Evolutionary conservation across 805 yeast species (phyloP).

Genomic region (Lipomyces sp.): DNA sequence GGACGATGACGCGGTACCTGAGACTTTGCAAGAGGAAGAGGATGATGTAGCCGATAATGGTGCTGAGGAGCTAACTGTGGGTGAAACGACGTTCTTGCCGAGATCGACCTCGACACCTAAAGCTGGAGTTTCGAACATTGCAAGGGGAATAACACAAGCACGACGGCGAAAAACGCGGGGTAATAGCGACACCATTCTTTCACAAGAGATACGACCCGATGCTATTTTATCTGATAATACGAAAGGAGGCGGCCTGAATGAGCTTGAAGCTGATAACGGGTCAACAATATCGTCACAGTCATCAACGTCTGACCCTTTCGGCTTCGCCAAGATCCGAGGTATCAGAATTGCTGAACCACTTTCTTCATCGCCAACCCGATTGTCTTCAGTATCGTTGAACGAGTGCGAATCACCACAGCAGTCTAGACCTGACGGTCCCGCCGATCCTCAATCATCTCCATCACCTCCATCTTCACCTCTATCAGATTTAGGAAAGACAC

Average conservation of each 20-base stretch:
- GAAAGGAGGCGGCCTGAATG: conserved; percentile 6
- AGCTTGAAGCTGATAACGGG: conserved; percentile 11
- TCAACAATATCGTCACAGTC: conserved; percentile 20
- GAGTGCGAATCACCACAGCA: background rate
- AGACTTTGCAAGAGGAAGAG: background rate
- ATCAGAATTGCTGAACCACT: conserved; percentile 7
- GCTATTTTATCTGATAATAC: background rate
- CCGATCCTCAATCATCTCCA: background rate
- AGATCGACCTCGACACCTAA: conserved; percentile 6
- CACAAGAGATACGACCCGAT: background rate
- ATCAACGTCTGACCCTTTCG: conserved; percentile 29
- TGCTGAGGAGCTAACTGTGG: conserved; percentile 2
- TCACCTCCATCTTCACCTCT: conserved; percentile 12
- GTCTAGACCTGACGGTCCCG: background rate
- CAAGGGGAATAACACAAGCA: conserved; percentile 1
- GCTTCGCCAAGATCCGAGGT: conserved; percentile 29
- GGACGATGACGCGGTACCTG: conserved; percentile 5
- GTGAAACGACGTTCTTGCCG: background rate
- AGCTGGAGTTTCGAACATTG: background rate
- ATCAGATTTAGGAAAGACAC: conserved; percentile 8
- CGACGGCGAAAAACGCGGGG: background rate
- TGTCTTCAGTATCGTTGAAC: background rate
- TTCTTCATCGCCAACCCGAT: background rate
- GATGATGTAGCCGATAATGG: background rate
- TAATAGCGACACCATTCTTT: background rate